A percentile compares a stretch with the other conserved stretches of the same genome.
Evolutionary conservation across 495 filamentous ascomycete species (phyloP).

Genomic region (Tuber borchii): DNA sequence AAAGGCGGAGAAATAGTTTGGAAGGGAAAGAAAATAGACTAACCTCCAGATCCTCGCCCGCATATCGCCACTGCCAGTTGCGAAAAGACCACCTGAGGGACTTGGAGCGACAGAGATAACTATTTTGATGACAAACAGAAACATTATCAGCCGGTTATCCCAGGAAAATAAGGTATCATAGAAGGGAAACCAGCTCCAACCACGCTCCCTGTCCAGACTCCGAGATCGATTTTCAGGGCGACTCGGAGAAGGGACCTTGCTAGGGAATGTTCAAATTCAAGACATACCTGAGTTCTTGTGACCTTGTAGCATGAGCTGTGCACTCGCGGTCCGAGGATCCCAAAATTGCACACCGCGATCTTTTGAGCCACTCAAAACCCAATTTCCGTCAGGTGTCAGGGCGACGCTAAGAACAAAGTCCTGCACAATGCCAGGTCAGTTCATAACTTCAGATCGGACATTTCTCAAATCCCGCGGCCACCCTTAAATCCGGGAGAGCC

Average conservation of each 20-base stretch:
- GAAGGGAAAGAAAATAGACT: conserved; percentile 35
- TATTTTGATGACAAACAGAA: conserved; percentile 42
- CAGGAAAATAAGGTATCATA: conserved; percentile 30
- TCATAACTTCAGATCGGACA: conserved; percentile 27
- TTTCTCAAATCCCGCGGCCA: conserved; percentile 18
- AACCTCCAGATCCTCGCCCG: conserved; percentile 74
- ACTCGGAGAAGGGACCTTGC: conserved; percentile 21
- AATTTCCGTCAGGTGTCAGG: conserved; percentile 75
- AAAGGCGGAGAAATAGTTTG: conserved; percentile 17
- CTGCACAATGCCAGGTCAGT: conserved; percentile 46
- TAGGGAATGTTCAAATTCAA: not conserved
- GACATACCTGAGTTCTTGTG: conserved; percentile 76
- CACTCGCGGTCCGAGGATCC: conserved; percentile 78
- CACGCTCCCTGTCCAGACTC: conserved; percentile 24
- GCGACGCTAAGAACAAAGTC: conserved; percentile 88
- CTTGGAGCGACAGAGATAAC: conserved; percentile 86
- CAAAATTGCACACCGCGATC: conserved; percentile 89
- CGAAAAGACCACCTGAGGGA: conserved; percentile 70
- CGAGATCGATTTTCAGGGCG: conserved; percentile 26
- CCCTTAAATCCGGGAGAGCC: conserved; percentile 10
- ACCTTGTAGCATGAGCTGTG: conserved; percentile 87
- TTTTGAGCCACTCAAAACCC: conserved; percentile 88
- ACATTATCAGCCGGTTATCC: conserved; percentile 32
- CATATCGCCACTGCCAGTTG: conserved; percentile 86
- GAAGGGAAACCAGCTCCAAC: conserved; percentile 26